Base-by-base conservation (phyloP, 2,329 filamentous ascomycete genomes). In the Raffaelea ambrosiae region DNA sequence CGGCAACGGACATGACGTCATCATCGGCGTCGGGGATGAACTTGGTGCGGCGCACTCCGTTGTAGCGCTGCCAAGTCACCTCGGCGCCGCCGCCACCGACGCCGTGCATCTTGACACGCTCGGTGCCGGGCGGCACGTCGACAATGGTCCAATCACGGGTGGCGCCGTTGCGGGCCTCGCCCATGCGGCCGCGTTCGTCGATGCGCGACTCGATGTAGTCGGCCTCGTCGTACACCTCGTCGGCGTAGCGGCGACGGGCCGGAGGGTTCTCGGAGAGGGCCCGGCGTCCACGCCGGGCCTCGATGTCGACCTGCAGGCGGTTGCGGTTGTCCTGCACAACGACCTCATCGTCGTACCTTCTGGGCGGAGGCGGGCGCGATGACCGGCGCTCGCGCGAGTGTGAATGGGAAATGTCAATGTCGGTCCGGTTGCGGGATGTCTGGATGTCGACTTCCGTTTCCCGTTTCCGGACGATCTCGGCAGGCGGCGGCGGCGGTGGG, bases 121-220 rank as follows among this genome's bases (percentile, higher is more conserved):
- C 84, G 0, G 87, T 91, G 50, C 88, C 88, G 0, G 88, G 86
- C 1, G 87, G 88, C 36, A 94, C 83, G 64, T 94, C 88, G 35
- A 95, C 76, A 53, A 94, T 85, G 47, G 79, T 76, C 87, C 88
- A 94, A 58, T 81, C 84, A 54, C 79, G 81, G 33, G 84, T 88
- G 18, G 79, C 81, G 46, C 86, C 86, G 57, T 85, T 78, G 62
- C 76, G 81, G 20, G 84, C 86, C 64, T 91, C 87, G 46, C 84
- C 85, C 58, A 83, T 76, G 52, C 78, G 79, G 19, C 79, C 81
- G 26, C 85, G 79, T 14, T 70, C 65, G 54, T 79, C 73, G 52
- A 81, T 74, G 55, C 68, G 71, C 50, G 63, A 60, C 22, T 73
- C 75, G 52, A 81, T 73, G 51, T 86, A 83, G 39, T 79, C 72